Conservation (phyloP, 2,329 filamentous ascomycete species). For the Venturia effusa region DNA sequence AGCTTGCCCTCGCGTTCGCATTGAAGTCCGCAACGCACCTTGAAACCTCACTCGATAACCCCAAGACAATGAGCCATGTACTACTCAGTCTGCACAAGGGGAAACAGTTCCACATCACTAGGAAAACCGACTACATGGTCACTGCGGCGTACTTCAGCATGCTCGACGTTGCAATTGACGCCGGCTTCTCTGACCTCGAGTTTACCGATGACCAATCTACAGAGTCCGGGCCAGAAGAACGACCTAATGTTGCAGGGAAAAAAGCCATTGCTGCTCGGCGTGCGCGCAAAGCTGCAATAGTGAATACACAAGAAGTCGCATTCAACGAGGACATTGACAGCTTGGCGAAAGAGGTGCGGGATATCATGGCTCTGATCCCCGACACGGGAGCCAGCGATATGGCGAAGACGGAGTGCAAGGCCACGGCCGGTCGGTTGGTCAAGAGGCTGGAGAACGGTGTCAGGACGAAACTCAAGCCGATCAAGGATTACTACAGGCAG, state of each 20-base stretch:
- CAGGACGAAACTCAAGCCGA: conserved; percentile 42
- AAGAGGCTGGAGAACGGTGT: conserved; percentile 62
- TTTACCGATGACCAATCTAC: conserved; percentile 19
- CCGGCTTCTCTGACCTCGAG: conserved; percentile 35
- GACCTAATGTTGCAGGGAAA: background rate
- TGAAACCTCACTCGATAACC: conserved; percentile 15
- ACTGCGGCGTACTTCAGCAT: conserved; percentile 56
- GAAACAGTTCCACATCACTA: conserved; percentile 42
- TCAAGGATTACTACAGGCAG: background rate
- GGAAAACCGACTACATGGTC: conserved; percentile 55
- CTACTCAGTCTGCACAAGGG: conserved; percentile 20
- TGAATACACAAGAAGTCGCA: conserved; percentile 26
- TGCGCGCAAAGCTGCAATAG: conserved; percentile 9
- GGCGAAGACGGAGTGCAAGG: conserved; percentile 65
- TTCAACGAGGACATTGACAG: conserved; percentile 66
- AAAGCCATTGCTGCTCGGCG: background rate
- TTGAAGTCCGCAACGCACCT: conserved; percentile 26
- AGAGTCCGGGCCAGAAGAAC: conserved; percentile 9
- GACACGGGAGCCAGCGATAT: conserved; percentile 65
- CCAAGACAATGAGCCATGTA: conserved; percentile 17
- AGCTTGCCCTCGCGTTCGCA: conserved; percentile 55
- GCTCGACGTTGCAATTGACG: conserved; percentile 65
- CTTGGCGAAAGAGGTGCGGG: conserved; percentile 49
- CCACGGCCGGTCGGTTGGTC: conserved; percentile 60
- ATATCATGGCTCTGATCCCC: conserved; percentile 50